Conservation (phyloP, 2,329 filamentous ascomycete genomes). For the Cladophialophora chaetospira region DNA sequence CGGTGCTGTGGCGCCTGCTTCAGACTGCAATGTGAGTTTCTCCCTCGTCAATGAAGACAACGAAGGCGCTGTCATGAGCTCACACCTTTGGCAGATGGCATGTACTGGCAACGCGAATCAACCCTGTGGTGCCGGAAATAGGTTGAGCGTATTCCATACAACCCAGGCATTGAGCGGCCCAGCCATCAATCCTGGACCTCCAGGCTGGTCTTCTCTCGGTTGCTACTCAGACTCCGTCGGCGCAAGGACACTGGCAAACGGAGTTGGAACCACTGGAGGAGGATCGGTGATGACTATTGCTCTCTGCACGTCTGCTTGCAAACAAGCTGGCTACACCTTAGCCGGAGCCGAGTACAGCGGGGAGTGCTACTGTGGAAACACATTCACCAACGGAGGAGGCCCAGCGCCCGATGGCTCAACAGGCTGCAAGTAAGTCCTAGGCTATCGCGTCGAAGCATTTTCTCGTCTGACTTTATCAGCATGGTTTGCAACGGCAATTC, state of each 20-base stretch:
- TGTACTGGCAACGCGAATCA: constrained; percentile 47
- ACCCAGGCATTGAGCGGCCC: background rate
- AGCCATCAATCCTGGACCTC: constrained; percentile 15
- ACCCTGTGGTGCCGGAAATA: constrained; percentile 52
- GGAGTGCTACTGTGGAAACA: constrained; percentile 39
- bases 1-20: constrained; percentile 1
- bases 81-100: constrained; percentile 15
- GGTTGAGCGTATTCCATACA: constrained; percentile 23
- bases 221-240: constrained; percentile 36
- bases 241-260: constrained; percentile 28
- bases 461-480: background rate
- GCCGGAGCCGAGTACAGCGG: constrained; percentile 39
- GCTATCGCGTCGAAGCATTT: no score
- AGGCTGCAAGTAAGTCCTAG: constrained; percentile 47
- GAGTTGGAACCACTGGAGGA: constrained; percentile 9
- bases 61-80: background rate
- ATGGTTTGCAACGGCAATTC: constrained; percentile 41
- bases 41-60: no score
- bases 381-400: constrained; percentile 32
- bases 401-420: constrained; percentile 24
- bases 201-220: constrained; percentile 36
- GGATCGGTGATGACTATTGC: constrained; percentile 34
- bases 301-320: constrained; percentile 37
- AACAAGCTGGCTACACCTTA: constrained; percentile 34
- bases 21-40: constrained; percentile 23